Evolutionary conservation across 257 asterid species (phyloP), one percentile per base, ranked within the genome.

Genomic region (Linderniella brevidens): DNA sequence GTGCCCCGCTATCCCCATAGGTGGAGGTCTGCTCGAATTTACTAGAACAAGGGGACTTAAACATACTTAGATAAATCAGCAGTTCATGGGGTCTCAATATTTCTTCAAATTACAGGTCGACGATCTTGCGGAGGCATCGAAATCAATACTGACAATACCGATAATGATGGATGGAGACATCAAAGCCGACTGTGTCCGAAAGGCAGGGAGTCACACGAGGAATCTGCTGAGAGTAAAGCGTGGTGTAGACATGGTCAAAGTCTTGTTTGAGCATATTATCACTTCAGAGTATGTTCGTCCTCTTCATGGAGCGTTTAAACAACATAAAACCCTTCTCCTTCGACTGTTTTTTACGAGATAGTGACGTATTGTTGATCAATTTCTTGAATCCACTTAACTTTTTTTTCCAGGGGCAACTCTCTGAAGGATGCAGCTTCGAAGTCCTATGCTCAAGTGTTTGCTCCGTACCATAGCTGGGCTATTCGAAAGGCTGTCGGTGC

Each of bases 391-490:
- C 32, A 25, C 6, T 25, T 25, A 2, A 2, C 6, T 25, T 25
- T 25, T 25, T 25, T 6, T 25, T 46, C 50, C 56, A 86, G 96
- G 63, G 88, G 68, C 37, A 76, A 70, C 65, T 83, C 88, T 14
- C 57, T 88, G 35, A 88, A 68, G 69, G 82, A 70, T 60, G 80
- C 97, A 19, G 95, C 97, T 20, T 83, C 95, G 18, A 88, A 66
- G 57, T 92, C 97, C 36, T 87, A 87, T 69, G 53, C 90, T 14
- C 80, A 72, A 58, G 97, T 88, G 12, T 78, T 83, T 65, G 86
- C 97, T 61, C 97, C 97, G 14, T 57, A 78, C 67, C 97, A 88
- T 65, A 82, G 80, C 54, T 83, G 97, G 97, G 86, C 77, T 48
- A 80, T 88, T 45, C 68, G 95, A 74, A 83, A 74, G 68, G 93